Evolutionary conservation across 306 rosid species (phyloP).

Genomic region (Quillaja saponaria): DNA sequence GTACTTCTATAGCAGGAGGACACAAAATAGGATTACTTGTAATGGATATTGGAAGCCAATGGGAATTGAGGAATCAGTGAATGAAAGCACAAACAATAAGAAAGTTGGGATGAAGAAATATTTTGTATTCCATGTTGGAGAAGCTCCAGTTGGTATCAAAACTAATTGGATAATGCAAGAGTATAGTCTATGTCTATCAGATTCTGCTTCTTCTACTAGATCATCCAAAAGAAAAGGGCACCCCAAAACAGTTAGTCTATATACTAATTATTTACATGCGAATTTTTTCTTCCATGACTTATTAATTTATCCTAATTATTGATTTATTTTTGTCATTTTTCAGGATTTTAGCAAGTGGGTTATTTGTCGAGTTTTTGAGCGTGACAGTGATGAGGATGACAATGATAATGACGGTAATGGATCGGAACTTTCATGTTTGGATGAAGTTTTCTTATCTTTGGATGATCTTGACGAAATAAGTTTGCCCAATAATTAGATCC

Average conservation of each 20-base stretch:
- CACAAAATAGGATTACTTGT: slow-evolving; percentile 52
- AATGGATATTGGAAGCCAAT: slow-evolving; percentile 78
- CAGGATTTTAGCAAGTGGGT: slow-evolving; percentile 52
- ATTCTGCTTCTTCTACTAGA: slow-evolving; percentile 21
- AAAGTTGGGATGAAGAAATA: slow-evolving; percentile 76
- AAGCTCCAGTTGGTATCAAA: slow-evolving; percentile 49
- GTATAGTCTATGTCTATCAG: slow-evolving; percentile 46
- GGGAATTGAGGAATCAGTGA: slow-evolving; percentile 72
- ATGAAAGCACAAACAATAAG: slow-evolving; percentile 38
- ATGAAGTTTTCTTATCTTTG: slow-evolving; percentile 88
- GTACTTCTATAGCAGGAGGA: slow-evolving; percentile 87
- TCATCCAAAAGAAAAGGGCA: slow-evolving; percentile 44
- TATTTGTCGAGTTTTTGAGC: slow-evolving; percentile 54
- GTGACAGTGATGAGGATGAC: neutral
- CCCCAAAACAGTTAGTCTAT: slow-evolving; percentile 35
- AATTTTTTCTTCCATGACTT: neutral
- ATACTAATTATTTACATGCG: neutral
- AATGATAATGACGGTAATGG: slow-evolving; percentile 51
- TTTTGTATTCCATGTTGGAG: slow-evolving; percentile 60
- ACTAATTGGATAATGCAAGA: slow-evolving; percentile 65
- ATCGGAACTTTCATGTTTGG: slow-evolving; percentile 85
- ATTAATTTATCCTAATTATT: neutral
- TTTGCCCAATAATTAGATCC: slow-evolving; percentile 55
- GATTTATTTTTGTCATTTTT: neutral
- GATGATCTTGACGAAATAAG: slow-evolving; percentile 97